Base-by-base conservation (phyloP, 1,139 yeast species). In the Debaryomyces psychrophilus region DNA sequence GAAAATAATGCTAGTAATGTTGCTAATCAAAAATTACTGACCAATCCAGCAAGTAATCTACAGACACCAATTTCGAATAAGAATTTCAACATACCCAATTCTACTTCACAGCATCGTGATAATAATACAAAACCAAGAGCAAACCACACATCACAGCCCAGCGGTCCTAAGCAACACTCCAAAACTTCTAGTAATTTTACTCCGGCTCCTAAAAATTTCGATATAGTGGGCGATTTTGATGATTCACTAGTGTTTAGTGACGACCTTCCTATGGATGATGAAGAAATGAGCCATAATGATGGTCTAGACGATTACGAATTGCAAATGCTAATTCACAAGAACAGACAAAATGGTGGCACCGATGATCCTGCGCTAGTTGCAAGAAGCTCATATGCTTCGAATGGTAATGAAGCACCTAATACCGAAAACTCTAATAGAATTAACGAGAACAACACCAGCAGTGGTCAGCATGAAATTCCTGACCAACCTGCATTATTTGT, bases 161-260 rank as follows among this genome's bases (percentile, higher is more conserved):
- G 17, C 25, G 43, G 9, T 8, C 14, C 35, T 12, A 29, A 31
- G 11, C 23, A 42, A 15, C 35, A 20, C 5, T 23, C 40, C 1
- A 28, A 26, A 7, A 15, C 44, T 8, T 26, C 41, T 8, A 34
- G 12, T 27, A 43, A 43, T 26, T 33, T 25, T 25, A 33, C 44
- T 7, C 37, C 31, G 49, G 40, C 51, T 48, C 22, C 59, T 53
- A 49, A 47, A 15, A 38, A 49, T 18, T 54, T 55, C 31, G 58
- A 56, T 15, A 66, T 69, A 17, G 48, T 34, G 9, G 40, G 44
- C n/a, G 74, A 77, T 47, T 70, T 82, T 50, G 90, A 85, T 45
- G 90, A 83, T 53, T 83, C 89, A 2, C 77, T 84, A 51, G 68
- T 78, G 47, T 83, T 84, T 55, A 83, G 89, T 56, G 92, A 85